Base-by-base conservation (phyloP, 2,329 filamentous ascomycete species). In the Chlorencoelia australis region DNA sequence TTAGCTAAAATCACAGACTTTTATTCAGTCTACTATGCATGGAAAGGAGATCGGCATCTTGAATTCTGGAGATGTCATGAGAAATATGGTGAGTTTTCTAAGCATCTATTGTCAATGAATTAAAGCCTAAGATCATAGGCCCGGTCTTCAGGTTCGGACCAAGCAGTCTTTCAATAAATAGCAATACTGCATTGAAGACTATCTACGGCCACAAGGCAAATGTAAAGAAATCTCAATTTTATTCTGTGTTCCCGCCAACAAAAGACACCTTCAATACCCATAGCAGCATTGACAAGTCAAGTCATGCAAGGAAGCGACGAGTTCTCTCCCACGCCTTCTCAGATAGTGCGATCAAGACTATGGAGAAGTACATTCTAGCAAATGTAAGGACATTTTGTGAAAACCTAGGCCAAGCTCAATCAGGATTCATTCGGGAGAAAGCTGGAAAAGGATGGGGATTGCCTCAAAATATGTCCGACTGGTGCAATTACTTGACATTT, bases 121-220 rank as follows among this genome's bases (percentile, higher is more conserved):
- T 37, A 10, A 22, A 3, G 4, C 30, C 44, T 42, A 32, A 35
- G 39, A 17, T 8, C n/a, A 4, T 50, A 75, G 73, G 75, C 48
- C 61, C 65, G 10, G 59, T 75, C 31, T 80, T 89, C 14, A 81
- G 85, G 18, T 83, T 81, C 46, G 82, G 81, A 0, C 85, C 85
- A 29, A 85, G 86, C 58, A 75, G 73, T 42, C 63, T 94, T 27
- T 84, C 79, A 1, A 74, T 93, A 63, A 89, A 91, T 66, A 79
- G 75, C 37, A 71, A 71, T 42, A 69, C 70, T 6, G 79, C 81
- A 1, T 64, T 84, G 40, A 74, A 75, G 55, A 69, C 75, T 13
- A 79, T 82, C 43, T 78, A 80, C 59, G 73, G 75, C 45, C 74
- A 76, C 62, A 65, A 66, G 32, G 59, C 71, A 54, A 78, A 78